Evolutionary conservation across 176 grass and related monocot genomes (phyloP), one percentile per base, ranked within the genome.

Genomic region (Thinopyrum elongatum): DNA sequence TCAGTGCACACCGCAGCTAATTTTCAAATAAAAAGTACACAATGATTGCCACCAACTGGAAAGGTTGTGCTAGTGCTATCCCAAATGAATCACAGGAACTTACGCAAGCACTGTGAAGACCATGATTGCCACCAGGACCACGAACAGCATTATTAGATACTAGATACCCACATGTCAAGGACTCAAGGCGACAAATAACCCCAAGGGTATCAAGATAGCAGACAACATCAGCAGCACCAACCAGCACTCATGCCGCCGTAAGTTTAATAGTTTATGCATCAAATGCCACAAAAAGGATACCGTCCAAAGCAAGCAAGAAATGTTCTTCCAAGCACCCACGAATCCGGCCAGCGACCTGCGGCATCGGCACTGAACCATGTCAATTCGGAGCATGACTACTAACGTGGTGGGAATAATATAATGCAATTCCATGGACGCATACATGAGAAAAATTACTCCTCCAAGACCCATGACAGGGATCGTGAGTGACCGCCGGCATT

Each of bases 341-440:
- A 98, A 98, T 62, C 97, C 97, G 6, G 94, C 79, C 4, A 98
- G 90, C n/a, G 94, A 98, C 88, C 97, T 98, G 92, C 78, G 86
- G 80, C 23, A 80, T 94, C 1, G 22, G 22, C 51, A 82, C 38
- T 29, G 30, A 53, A 8, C 29, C 59, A 53, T 81, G 10, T 89
- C 70, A 71, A 29, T 25, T 11, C 2, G 14, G 44, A 76, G 25
- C 21, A 55, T 62, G 9, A 47, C 5, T 75, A 69, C 14, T 4
- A 33, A 42, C 34, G 49, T 7, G 6, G 49, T 3, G 14, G 60
- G 22, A 28, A 57, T 57, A 35, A 44, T 63, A 57, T 53, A 19
- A 57, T 63, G 49, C 8, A 74, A 68, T 46, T 29, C 2, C 77
- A 53, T 39, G 1, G 73, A 61, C 15, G 9, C 94, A 82, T 90